Conservation (phyloP, 2,329 filamentous ascomycete genomes). For the Ophidiomyces ophidiicola region DNA sequence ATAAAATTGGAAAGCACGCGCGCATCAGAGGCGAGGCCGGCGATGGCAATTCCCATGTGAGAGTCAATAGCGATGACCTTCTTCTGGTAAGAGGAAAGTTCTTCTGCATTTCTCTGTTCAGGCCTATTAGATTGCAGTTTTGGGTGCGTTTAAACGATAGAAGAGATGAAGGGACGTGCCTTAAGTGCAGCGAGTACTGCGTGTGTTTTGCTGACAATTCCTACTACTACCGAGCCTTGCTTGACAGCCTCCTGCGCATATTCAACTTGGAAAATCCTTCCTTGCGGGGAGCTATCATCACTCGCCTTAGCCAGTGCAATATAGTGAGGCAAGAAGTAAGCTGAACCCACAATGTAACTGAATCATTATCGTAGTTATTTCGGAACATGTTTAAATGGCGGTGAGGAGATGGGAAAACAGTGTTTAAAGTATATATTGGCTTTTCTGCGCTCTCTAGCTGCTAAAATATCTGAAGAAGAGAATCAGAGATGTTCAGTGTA, state of each 20-base stretch:
- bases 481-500: background rate
- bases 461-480: slow-evolving; percentile 4
- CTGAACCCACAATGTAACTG: slow-evolving; percentile 81
- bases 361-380: slow-evolving; percentile 99
- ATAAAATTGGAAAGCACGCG: slow-evolving; percentile 99
- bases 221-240: slow-evolving; percentile 95
- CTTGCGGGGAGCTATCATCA: slow-evolving; percentile 73
- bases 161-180: slow-evolving; percentile 45
- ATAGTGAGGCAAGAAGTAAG: slow-evolving; percentile 1
- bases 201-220: slow-evolving; percentile 95
- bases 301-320: slow-evolving; percentile 1
- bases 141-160: background rate
- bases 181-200: slow-evolving; percentile 92
- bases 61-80: slow-evolving; percentile 96
- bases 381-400: slow-evolving; percentile 67
- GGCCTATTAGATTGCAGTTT: slow-evolving; percentile 5
- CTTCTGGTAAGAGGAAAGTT: slow-evolving; percentile 99
- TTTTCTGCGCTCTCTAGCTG: too few species aligned
- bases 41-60: slow-evolving; percentile 89
- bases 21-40: slow-evolving; percentile 91
- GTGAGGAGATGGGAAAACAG: too few species aligned
- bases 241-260: slow-evolving; percentile 98
- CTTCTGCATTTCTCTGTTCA: slow-evolving; percentile 84
- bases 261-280: slow-evolving; percentile 98
- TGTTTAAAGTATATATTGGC: too few species aligned